phyloP scores from a whole-genome alignment of 2,329 filamentous ascomycete genomes.

The Epichloe aotearoae region DNA sequence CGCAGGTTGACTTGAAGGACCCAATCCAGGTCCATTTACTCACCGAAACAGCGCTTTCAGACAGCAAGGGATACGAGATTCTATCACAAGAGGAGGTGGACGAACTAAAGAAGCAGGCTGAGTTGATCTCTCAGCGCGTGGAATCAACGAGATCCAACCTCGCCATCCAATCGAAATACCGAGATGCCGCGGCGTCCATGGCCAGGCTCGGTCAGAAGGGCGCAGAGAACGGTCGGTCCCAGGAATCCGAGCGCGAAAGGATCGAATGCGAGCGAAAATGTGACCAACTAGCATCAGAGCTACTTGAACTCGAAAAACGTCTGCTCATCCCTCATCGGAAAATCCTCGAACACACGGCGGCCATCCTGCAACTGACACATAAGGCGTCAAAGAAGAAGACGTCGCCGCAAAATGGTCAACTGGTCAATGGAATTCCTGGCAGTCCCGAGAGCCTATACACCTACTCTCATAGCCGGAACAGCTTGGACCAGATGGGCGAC shows the following conservation, averaged over 20 bases:
- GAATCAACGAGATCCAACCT: slow-evolving; percentile 73
- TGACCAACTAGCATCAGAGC: slow-evolving; percentile 68
- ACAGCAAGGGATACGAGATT: slow-evolving; percentile 76
- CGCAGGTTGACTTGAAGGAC: slow-evolving; percentile 50
- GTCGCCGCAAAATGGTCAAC: slow-evolving; percentile 26
- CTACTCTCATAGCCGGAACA: slow-evolving; percentile 48
- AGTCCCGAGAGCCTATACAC: slow-evolving; percentile 68
- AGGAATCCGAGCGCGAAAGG: slow-evolving; percentile 61
- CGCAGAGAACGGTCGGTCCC: slow-evolving; percentile 35
- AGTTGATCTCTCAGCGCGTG: slow-evolving; percentile 59
- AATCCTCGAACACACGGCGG: slow-evolving; percentile 81
- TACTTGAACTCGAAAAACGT: slow-evolving; percentile 68
- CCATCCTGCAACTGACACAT: slow-evolving; percentile 82
- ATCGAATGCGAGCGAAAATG: slow-evolving; percentile 65
- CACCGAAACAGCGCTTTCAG: slow-evolving; percentile 82
- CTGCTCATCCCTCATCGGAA: slow-evolving; percentile 61
- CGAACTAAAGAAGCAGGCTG: slow-evolving; percentile 74
- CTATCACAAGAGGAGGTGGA: slow-evolving; percentile 88
- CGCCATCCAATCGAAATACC: slow-evolving; percentile 81
- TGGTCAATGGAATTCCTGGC: slow-evolving; percentile 49
- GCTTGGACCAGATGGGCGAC: slow-evolving; percentile 39
- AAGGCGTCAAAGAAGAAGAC: slow-evolving; percentile 51
- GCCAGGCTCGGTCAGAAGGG: slow-evolving; percentile 45
- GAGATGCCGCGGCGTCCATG: slow-evolving; percentile 82
- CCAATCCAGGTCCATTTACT: slow-evolving; percentile 79